A percentile compares a stretch with the other conserved stretches of the same genome.
Evolutionary conservation across 495 filamentous ascomycete genomes (phyloP).

Genomic region (Podospora pseudoanserina): DNA sequence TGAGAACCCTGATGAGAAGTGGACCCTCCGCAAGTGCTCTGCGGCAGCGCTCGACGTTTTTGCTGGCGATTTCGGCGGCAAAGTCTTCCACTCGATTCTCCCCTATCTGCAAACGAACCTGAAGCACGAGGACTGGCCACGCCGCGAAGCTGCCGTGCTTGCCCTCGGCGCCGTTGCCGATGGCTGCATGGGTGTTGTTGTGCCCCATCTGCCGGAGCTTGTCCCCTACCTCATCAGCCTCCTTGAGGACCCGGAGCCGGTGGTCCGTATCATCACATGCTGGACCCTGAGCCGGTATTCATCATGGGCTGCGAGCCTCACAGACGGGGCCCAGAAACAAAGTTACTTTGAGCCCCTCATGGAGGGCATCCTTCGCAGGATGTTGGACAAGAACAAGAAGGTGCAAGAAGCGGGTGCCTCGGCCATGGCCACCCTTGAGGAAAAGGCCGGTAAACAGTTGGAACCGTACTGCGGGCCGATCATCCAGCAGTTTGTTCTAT

Average conservation of each 20-base stretch:
- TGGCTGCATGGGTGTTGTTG: constrained; percentile 86
- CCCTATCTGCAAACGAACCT: constrained; percentile 91
- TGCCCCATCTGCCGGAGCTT: constrained; percentile 85
- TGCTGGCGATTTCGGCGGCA: constrained; percentile 79
- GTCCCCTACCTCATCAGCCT: constrained; percentile 87
- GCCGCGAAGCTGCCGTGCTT: constrained; percentile 90
- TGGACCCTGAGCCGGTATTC: constrained; percentile 97
- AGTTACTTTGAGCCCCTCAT: constrained; percentile 94
- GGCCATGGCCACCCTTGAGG: constrained; percentile 92
- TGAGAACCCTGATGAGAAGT: constrained; percentile 84
- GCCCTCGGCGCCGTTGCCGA: constrained; percentile 94
- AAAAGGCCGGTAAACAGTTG: constrained; percentile 78
- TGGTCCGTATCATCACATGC: constrained; percentile 97
- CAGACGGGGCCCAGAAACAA: constrained; percentile 59
- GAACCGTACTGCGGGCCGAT: constrained; percentile 86
- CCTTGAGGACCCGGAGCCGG: constrained; percentile 77
- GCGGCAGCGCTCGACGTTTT: constrained; percentile 94
- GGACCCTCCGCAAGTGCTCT: constrained; percentile 96
- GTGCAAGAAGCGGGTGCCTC: constrained; percentile 96
- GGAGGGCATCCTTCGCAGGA: constrained; percentile 89
- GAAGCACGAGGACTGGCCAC: constrained; percentile 82
- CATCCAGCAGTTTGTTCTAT: constrained; percentile 84
- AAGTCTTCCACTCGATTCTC: constrained; percentile 85
- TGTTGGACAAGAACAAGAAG: constrained; percentile 96
- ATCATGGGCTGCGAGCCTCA: constrained; percentile 79